Percentiles rank a stretch among this genome's conserved stretches.
Evolutionary conservation across 192 early-diverging fungal genomes (phyloP).

Genomic region (Linnemannia hyalina): DNA sequence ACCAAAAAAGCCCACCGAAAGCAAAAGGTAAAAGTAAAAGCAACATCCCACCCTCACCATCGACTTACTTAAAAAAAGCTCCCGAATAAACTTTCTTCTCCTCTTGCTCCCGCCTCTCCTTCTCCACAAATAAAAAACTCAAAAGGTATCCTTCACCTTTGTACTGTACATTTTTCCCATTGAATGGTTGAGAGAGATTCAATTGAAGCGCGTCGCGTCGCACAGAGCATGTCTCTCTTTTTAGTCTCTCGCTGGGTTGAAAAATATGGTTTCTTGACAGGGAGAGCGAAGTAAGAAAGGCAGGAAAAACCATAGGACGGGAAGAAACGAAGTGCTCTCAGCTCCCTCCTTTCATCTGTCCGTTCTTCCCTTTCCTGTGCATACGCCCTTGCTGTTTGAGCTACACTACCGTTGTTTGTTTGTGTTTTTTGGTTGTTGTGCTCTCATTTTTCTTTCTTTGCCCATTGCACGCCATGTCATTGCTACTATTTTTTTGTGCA

Average conservation of each 20-base stretch:
- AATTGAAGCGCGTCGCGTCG: constrained; percentile 20
- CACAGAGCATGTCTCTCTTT: constrained; percentile 20
- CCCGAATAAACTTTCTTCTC: not conserved
- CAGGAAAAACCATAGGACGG: not conserved
- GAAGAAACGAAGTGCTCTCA: not conserved
- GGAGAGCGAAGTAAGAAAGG: not conserved
- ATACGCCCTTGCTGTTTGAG: not conserved
- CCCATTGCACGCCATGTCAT: not conserved
- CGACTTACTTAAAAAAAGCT: not conserved
- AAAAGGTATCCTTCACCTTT: not conserved
- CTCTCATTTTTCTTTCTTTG: not conserved
- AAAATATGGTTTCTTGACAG: not conserved
- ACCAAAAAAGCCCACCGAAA: too few relatives aligned
- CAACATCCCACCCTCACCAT: not conserved
- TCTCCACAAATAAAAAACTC: not conserved
- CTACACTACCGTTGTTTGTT: not conserved
- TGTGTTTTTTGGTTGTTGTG: not conserved
- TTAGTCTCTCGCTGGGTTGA: not conserved
- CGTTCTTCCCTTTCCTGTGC: not conserved
- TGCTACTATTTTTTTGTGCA: not conserved
- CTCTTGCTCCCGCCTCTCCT: not conserved
- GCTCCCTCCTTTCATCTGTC: not conserved
- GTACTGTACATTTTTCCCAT: not conserved
- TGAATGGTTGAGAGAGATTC: not conserved
- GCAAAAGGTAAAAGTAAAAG: not conserved